phyloP scores from a whole-genome alignment of 306 rosid genomes.

The Gleditsia sinensis region DNA sequence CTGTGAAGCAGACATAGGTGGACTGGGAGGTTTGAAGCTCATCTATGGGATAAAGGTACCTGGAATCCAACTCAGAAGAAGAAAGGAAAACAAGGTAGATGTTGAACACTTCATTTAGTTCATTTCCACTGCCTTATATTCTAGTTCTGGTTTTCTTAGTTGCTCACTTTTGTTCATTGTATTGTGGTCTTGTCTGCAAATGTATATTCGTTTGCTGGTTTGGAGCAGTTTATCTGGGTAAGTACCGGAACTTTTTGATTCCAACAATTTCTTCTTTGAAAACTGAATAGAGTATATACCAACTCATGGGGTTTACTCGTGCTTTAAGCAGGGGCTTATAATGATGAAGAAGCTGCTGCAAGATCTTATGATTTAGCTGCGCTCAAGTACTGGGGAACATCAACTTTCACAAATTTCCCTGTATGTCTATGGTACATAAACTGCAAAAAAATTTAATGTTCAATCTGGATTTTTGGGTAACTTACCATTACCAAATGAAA shows the following conservation, averaged over 20 bases:
- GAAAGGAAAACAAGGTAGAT: slow-evolving; percentile 91
- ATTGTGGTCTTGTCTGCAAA: slow-evolving; percentile 21
- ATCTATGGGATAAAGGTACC: slow-evolving; percentile 93
- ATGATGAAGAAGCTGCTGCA: slow-evolving; percentile 93
- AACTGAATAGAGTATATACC: not conserved
- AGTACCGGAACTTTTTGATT: slow-evolving; percentile 36
- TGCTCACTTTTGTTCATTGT: slow-evolving; percentile 35
- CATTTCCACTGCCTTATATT: not conserved
- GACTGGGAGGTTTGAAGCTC: slow-evolving; percentile 98
- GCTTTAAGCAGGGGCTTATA: slow-evolving; percentile 73
- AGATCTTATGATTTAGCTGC: slow-evolving; percentile 97
- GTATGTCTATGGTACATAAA: slow-evolving; percentile 33
- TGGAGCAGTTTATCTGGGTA: slow-evolving; percentile 81
- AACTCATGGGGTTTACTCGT: slow-evolving; percentile 1
- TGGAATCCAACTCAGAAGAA: slow-evolving; percentile 95
- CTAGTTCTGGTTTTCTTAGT: not conserved
- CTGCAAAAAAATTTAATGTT: not conserved
- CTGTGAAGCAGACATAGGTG: slow-evolving; percentile 77
- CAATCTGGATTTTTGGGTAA: too few species aligned
- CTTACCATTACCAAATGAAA: not conserved
- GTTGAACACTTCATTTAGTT: slow-evolving; percentile 5
- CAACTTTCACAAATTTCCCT: slow-evolving; percentile 85
- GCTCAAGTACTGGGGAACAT: slow-evolving; percentile 84
- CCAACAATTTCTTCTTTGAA: not conserved
- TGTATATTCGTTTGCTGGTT: slow-evolving; percentile 29